Percentiles rank a stretch among this genome's conserved stretches.
Conservation (phyloP, 106 monocot genomes). For the Acanthochlamys bracteata region DNA sequence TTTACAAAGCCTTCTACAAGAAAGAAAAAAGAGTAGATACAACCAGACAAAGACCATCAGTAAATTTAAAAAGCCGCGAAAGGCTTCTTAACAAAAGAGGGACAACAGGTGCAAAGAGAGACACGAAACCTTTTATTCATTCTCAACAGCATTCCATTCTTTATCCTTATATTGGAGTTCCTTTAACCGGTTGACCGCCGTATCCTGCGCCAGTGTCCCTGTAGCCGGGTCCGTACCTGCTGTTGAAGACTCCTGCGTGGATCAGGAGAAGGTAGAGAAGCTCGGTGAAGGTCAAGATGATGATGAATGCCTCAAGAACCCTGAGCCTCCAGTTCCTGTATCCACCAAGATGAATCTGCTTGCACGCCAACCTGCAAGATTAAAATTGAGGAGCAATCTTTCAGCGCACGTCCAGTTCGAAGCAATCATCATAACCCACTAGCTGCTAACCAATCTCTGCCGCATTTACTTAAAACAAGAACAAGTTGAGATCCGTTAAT, state of each 20-base stretch:
- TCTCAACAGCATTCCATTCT: too few relatives aligned
- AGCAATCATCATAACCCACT: not conserved
- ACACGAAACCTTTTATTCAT: too few relatives aligned
- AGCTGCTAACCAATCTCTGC: not conserved
- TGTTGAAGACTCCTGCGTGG: constrained; percentile 55
- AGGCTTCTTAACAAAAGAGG: too few relatives aligned
- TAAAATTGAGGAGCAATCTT: not conserved
- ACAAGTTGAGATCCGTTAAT: too few relatives aligned
- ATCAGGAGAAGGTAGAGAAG: constrained; percentile 54
- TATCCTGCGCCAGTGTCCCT: constrained; percentile 16
- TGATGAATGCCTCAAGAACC: constrained; percentile 56
- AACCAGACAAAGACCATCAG: too few relatives aligned
- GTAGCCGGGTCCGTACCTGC: constrained; percentile 61
- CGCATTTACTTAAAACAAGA: not conserved
- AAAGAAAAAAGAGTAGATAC: too few relatives aligned
- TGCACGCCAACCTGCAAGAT: constrained; percentile 51
- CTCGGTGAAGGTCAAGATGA: constrained; percentile 61
- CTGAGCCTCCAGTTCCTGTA: constrained; percentile 62
- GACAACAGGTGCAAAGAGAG: too few relatives aligned
- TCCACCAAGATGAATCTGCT: constrained; percentile 74
- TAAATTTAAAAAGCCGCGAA: too few relatives aligned
- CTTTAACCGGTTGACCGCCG: not conserved
- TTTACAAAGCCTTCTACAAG: too few relatives aligned
- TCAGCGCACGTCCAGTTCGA: not conserved
- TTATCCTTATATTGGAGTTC: not conserved